Base-by-base conservation (phyloP, 2,329 filamentous ascomycete species). In the Pseudogymnoascus sp. region DNA sequence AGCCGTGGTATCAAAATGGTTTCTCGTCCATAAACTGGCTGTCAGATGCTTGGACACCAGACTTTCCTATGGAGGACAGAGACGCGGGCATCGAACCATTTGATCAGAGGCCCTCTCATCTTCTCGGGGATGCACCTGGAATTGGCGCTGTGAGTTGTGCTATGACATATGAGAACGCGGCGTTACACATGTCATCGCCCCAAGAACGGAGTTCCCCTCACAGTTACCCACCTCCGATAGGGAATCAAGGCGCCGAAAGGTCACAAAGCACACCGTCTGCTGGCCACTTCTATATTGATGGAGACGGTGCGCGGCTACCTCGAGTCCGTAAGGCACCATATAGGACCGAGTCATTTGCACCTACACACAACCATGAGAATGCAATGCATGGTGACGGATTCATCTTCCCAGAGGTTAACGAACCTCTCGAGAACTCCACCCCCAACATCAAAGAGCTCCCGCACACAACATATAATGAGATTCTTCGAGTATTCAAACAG, bases 11-110 rank as follows among this genome's bases (percentile, higher is more conserved):
- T 40, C 61, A 65, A 41, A 64, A 63, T 28, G 66, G 59, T 49
- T 63, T 63, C 31, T 68, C 68, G 8, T 69, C 69, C 14, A 67
- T 70, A 23, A 69, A 69, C 61, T 70, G 68, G 69, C 59, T 70
- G 4, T 66, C 69, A 35, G 68, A 69, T 28, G 55, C 69, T 43
- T 70, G 68, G 66, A 65, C 59, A 5, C 66, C 68, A 1, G 64
- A 69, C 52, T 65, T 69, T 35, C 58, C 55, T 35, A 55, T 64
- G 40, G 52, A 31, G 33, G 28, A 55, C 14, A 55, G 45, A 33
- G 45, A 33, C 4, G 8, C 28, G 18, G 25, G n/a, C n/a, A 55
- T 33, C 8, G 45, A 60, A 5, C 9, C 33, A 38, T 40, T 28
- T 25, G 7, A 43, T 11, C 49, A 37, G n/a, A 43, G 31, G 23